These are phyloP conservation scores for Euphorbia peplus DNA, from an alignment of 345 rosid genomes.

Conservation along the genomic window DNA sequence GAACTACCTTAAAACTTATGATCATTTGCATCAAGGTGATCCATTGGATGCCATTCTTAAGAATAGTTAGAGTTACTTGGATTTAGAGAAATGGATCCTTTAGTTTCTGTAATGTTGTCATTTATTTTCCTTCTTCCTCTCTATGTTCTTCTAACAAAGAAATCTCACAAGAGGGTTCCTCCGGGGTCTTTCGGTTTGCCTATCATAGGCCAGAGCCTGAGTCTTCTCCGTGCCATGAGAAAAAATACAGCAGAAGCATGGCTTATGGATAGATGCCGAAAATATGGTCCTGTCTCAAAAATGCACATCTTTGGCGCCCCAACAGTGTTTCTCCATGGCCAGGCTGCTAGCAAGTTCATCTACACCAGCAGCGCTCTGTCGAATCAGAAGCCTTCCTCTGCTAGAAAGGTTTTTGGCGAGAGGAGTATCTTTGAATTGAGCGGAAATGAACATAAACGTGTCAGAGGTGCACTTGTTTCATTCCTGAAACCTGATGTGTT, in stretches of 20 bases:
- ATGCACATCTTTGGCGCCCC: background rate
- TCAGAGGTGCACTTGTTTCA: slow-evolving; percentile 25
- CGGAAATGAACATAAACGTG: slow-evolving; percentile 33
- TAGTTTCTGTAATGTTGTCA: background rate
- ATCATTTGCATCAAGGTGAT: too few species aligned
- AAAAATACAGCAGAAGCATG: slow-evolving; percentile 30
- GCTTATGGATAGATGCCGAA: slow-evolving; percentile 24
- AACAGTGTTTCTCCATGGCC: too few species aligned
- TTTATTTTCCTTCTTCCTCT: slow-evolving; percentile 24
- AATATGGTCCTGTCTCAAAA: slow-evolving; percentile 40
- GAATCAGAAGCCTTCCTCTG: slow-evolving; percentile 15
- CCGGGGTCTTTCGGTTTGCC: slow-evolving; percentile 43
- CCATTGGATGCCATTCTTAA: too few species aligned
- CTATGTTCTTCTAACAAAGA: slow-evolving; percentile 10
- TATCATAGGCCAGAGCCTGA: slow-evolving; percentile 34
- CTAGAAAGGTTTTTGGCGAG: slow-evolving; percentile 19
- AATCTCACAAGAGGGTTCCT: slow-evolving; percentile 27
- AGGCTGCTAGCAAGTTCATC: too few species aligned
- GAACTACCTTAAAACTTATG: too few species aligned
- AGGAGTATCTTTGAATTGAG: slow-evolving; percentile 27
- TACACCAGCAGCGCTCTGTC: background rate
- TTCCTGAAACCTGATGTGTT: too few species aligned
- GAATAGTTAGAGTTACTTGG: too few species aligned
- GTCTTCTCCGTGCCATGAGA: slow-evolving; percentile 26
- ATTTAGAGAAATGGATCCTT: background rate